Evolutionary conservation across 768 basidiomycete species (phyloP).

Genomic region (Polyporus arcularius): DNA sequence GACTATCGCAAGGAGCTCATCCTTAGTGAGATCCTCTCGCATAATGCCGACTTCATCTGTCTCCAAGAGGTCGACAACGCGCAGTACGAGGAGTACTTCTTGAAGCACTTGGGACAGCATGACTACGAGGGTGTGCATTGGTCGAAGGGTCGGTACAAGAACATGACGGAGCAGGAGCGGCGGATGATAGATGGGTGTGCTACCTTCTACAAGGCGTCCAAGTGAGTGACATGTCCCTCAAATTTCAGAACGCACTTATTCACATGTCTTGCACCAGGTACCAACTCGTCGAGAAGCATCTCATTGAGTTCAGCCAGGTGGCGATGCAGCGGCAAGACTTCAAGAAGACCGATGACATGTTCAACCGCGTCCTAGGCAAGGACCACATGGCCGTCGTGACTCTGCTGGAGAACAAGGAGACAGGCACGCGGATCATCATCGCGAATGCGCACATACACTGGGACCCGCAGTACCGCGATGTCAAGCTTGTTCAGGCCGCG

Average conservation of each 20-base stretch:
- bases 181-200: slow-evolving; percentile 95
- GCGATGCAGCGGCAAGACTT: slow-evolving; percentile 93
- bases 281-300: slow-evolving; percentile 88
- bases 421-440: slow-evolving; percentile 86
- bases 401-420: slow-evolving; percentile 82
- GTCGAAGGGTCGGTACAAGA: slow-evolving; percentile 91
- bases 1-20: slow-evolving; percentile 89
- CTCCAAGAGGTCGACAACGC: slow-evolving; percentile 94
- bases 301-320: slow-evolving; percentile 90
- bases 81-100: slow-evolving; percentile 91
- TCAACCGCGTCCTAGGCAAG: slow-evolving; percentile 94
- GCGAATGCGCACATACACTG: slow-evolving; percentile 92
- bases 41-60: slow-evolving; percentile 88
- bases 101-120: slow-evolving; percentile 64
- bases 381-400: slow-evolving; percentile 91
- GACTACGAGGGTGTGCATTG: slow-evolving; percentile 92
- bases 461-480: slow-evolving; percentile 91
- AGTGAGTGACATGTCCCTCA: slow-evolving; percentile 51
- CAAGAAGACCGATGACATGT: slow-evolving; percentile 99
- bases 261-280: slow-evolving; percentile 47
- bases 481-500: slow-evolving; percentile 96
- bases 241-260: neutral
- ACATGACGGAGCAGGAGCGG: slow-evolving; percentile 85
- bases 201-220: slow-evolving; percentile 87
- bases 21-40: slow-evolving; percentile 77